These are phyloP conservation scores for Candida orba DNA, from an alignment of 805 yeast genomes.

Conservation along the genomic window DNA sequence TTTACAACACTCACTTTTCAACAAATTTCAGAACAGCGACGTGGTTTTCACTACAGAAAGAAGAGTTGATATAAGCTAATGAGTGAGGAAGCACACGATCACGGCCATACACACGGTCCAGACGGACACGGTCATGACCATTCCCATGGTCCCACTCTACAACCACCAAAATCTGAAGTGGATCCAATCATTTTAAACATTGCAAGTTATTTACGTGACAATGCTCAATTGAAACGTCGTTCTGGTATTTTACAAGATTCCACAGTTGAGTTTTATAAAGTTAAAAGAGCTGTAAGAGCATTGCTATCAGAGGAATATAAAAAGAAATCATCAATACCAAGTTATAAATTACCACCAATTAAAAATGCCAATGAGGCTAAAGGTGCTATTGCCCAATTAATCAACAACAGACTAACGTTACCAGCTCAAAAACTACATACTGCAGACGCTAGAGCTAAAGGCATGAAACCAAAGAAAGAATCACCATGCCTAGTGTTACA, in stretches of 20 bases:
- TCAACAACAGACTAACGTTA: slow-evolving; percentile 63
- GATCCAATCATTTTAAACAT: slow-evolving; percentile 58
- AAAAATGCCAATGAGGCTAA: slow-evolving; percentile 48
- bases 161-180: slow-evolving; percentile 1
- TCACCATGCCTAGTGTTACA: slow-evolving; percentile 53
- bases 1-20: neutral
- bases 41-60: neutral
- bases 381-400: slow-evolving; percentile 56
- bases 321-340: slow-evolving; percentile 40
- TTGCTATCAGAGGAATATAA: slow-evolving; percentile 66
- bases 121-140: slow-evolving; percentile 2
- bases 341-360: slow-evolving; percentile 41
- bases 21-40: neutral
- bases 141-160: neutral
- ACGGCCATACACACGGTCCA: neutral
- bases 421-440: slow-evolving; percentile 74
- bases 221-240: slow-evolving; percentile 68
- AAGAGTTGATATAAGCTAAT: neutral
- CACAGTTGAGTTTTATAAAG: slow-evolving; percentile 77
- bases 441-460: slow-evolving; percentile 53
- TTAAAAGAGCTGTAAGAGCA: slow-evolving; percentile 77
- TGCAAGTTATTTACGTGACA: slow-evolving; percentile 64
- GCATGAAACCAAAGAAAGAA: slow-evolving; percentile 54
- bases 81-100: slow-evolving; percentile 5
- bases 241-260: slow-evolving; percentile 68